These are phyloP conservation scores for Solanum lycopersicoides DNA, from an alignment of 257 asterid species.

Conservation along the genomic window DNA sequence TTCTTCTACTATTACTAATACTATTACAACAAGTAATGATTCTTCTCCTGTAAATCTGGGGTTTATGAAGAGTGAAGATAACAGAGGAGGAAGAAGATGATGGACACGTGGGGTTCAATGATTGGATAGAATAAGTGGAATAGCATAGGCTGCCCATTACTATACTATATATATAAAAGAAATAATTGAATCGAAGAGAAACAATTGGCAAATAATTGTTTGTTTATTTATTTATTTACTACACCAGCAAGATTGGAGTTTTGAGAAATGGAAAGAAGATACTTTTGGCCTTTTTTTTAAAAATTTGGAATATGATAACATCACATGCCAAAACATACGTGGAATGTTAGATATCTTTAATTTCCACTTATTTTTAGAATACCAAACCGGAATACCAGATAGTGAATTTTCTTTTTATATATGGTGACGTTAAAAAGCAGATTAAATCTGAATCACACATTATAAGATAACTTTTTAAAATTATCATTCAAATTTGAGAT, in stretches of 20 bases:
- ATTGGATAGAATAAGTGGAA: not conserved
- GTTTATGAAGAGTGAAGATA: not conserved
- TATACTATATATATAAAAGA: not conserved
- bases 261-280: not conserved
- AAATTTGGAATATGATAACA: not conserved
- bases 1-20: not conserved
- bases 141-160: not conserved
- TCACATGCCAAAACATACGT: not conserved
- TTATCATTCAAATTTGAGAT: no score
- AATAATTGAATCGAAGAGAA: not conserved
- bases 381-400: not conserved
- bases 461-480: no score
- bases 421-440: rapidly evolving
- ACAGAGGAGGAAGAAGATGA: not conserved
- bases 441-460: no score
- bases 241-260: not conserved
- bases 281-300: no score
- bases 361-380: not conserved
- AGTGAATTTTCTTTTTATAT: no score
- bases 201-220: not conserved
- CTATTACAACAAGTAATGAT: not conserved
- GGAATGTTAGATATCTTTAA: not conserved
- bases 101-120: not conserved
- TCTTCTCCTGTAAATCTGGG: not conserved
- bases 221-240: not conserved